Percentiles rank a stretch among this genome's conserved stretches.
phyloP scores from a whole-genome alignment of 2,329 filamentous ascomycete species.

The Thielaviopsis euricoi region DNA sequence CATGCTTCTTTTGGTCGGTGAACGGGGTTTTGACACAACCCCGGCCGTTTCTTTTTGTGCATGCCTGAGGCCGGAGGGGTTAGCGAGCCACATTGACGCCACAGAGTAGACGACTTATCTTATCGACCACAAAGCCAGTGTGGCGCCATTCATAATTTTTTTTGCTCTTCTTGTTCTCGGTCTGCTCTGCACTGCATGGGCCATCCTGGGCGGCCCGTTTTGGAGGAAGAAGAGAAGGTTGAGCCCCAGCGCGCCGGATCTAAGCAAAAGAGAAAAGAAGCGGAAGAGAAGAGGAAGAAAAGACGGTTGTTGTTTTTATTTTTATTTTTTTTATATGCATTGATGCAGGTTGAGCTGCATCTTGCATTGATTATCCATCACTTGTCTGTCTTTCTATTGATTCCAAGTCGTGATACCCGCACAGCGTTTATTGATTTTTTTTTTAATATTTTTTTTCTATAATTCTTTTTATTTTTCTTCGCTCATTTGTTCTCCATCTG shows the following conservation, averaged over 20 bases:
- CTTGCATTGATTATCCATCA: too few species aligned
- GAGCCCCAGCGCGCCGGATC: neutral
- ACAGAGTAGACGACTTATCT: neutral
- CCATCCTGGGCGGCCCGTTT: neutral
- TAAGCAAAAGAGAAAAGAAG: neutral
- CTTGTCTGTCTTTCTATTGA: neutral
- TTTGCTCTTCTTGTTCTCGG: too few species aligned
- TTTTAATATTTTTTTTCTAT: neutral
- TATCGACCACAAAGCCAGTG: neutral
- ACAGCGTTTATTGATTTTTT: neutral
- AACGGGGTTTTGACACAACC: neutral
- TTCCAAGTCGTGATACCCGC: neutral
- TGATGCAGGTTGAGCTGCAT: neutral
- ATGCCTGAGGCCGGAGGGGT: neutral
- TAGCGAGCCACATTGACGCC: neutral
- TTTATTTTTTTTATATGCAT: neutral
- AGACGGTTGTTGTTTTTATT: neutral
- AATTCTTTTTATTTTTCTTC: neutral
- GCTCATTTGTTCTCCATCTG: neutral
- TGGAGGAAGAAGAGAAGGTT: too few species aligned
- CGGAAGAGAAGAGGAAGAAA: neutral
- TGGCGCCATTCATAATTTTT: too few species aligned
- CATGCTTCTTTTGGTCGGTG: neutral
- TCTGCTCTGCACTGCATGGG: neutral
- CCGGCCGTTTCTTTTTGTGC: neutral